A percentile compares a stretch with the other conserved stretches of the same genome.
Conservation (phyloP, 345 rosid genomes). For the Eucalyptus dawsonii region DNA sequence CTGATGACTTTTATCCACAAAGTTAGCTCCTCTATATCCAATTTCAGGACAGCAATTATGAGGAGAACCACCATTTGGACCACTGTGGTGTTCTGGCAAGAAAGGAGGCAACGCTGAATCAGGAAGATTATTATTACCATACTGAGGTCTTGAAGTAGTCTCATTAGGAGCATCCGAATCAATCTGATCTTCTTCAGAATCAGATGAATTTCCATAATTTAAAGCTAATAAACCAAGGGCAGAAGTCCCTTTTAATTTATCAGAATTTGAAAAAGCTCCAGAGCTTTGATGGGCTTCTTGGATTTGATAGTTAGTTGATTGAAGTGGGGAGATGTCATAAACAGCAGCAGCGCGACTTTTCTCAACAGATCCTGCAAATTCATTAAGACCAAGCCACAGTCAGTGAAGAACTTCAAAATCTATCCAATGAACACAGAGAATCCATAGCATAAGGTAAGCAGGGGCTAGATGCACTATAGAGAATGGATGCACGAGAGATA, state of each 20-base stretch:
- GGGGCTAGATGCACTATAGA: background rate
- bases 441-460: background rate
- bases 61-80: conserved; percentile 7
- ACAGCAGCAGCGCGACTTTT: conserved; percentile 17
- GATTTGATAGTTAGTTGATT: conserved; percentile 11
- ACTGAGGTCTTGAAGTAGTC: background rate
- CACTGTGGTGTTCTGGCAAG: background rate
- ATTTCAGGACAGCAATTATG: conserved; percentile 11
- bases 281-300: conserved; percentile 15
- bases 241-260: conserved; percentile 14
- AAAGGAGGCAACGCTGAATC: background rate
- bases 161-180: background rate
- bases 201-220: conserved; percentile 83
- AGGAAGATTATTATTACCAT: background rate
- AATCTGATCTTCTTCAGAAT: conserved; percentile 64
- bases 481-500: background rate
- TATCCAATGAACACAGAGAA: background rate
- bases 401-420: background rate
- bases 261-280: conserved; percentile 14
- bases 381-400: background rate
- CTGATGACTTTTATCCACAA: conserved; percentile 13
- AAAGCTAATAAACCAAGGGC: conserved; percentile 78
- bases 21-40: conserved; percentile 4
- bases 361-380: conserved; percentile 26
- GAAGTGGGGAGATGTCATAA: conserved; percentile 38